A percentile compares a stretch with the other conserved stretches of the same genome.
Evolutionary conservation across 805 yeast species (phyloP).

Genomic region (Wickerhamomyces pijperi): DNA sequence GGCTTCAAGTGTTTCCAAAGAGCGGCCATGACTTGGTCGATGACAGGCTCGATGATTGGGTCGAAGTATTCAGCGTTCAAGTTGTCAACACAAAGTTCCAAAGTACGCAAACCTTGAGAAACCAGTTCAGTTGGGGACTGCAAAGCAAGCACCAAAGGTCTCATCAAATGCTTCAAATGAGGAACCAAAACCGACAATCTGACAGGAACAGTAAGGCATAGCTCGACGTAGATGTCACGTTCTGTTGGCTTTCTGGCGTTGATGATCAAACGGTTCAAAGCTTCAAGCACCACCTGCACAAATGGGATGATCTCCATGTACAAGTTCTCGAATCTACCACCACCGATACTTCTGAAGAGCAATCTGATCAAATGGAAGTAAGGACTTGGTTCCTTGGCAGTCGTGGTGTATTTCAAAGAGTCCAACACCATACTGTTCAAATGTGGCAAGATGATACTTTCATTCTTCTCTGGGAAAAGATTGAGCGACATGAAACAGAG

Average conservation of each 20-base stretch:
- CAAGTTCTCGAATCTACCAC: slow-evolving; percentile 88
- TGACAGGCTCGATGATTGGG: slow-evolving; percentile 93
- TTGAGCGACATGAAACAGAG: slow-evolving; percentile 94
- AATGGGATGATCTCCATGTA: slow-evolving; percentile 91
- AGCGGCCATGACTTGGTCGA: slow-evolving; percentile 89
- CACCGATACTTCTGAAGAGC: slow-evolving; percentile 87
- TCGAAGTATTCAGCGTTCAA: slow-evolving; percentile 94
- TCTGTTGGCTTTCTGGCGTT: slow-evolving; percentile 85
- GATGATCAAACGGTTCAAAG: slow-evolving; percentile 70
- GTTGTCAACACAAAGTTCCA: slow-evolving; percentile 93
- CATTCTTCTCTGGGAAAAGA: slow-evolving; percentile 79
- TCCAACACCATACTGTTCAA: slow-evolving; percentile 72
- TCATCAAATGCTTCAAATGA: slow-evolving; percentile 76
- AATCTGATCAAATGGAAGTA: slow-evolving; percentile 84
- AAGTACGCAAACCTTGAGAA: slow-evolving; percentile 87
- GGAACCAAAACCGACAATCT: slow-evolving; percentile 89
- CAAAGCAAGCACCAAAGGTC: slow-evolving; percentile 84
- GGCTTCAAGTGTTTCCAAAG: slow-evolving; percentile 87
- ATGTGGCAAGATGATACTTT: slow-evolving; percentile 80
- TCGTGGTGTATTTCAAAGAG: slow-evolving; percentile 68
- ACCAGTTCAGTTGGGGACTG: slow-evolving; percentile 87
- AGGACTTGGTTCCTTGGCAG: slow-evolving; percentile 82
- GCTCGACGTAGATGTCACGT: slow-evolving; percentile 86
- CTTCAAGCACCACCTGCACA: slow-evolving; percentile 74
- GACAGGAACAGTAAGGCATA: slow-evolving; percentile 93